A percentile compares a stretch with the other conserved stretches of the same genome.
phyloP scores from a whole-genome alignment of 129 eudicot species.

The Arctium minus region DNA sequence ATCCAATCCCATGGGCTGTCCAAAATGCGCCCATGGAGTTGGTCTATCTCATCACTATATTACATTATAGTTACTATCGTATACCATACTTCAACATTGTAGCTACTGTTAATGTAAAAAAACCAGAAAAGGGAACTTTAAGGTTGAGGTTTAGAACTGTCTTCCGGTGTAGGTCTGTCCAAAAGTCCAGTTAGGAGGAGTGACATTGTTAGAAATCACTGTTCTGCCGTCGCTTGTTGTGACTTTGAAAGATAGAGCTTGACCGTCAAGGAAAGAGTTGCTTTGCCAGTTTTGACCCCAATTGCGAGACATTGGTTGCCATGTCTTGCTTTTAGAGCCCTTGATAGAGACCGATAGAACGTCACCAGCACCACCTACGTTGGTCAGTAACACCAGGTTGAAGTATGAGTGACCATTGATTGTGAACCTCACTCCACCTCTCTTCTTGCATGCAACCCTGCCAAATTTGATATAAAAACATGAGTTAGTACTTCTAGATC shows the following conservation, averaged over 20 bases:
- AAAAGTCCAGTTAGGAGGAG: constrained; percentile 57
- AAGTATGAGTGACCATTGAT: constrained; percentile 71
- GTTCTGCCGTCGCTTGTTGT: constrained; percentile 57
- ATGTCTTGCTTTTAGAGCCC: constrained; percentile 40
- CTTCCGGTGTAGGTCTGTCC: constrained; percentile 59
- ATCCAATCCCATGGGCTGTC: constrained; percentile 21
- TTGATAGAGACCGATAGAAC: constrained; percentile 42
- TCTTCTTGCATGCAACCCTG: constrained; percentile 65
- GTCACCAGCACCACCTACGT: constrained; percentile 68
- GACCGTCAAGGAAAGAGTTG: constrained; percentile 49
- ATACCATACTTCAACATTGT: constrained; percentile 4
- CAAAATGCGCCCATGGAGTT: constrained; percentile 23
- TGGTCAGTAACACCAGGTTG: constrained; percentile 59
- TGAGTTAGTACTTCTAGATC: not conserved
- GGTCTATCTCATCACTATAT: not conserved
- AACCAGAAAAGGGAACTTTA: not conserved
- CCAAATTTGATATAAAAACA: not conserved
- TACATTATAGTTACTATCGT: constrained; percentile 12
- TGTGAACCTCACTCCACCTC: constrained; percentile 64
- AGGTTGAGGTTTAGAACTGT: constrained; percentile 34
- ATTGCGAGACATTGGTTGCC: constrained; percentile 66
- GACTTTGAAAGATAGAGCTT: constrained; percentile 58
- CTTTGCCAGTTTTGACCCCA: constrained; percentile 87
- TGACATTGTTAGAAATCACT: constrained; percentile 38
- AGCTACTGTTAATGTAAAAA: not conserved